phyloP scores from a whole-genome alignment of 2,329 filamentous ascomycete species.

The Akanthomyces lecanii region DNA sequence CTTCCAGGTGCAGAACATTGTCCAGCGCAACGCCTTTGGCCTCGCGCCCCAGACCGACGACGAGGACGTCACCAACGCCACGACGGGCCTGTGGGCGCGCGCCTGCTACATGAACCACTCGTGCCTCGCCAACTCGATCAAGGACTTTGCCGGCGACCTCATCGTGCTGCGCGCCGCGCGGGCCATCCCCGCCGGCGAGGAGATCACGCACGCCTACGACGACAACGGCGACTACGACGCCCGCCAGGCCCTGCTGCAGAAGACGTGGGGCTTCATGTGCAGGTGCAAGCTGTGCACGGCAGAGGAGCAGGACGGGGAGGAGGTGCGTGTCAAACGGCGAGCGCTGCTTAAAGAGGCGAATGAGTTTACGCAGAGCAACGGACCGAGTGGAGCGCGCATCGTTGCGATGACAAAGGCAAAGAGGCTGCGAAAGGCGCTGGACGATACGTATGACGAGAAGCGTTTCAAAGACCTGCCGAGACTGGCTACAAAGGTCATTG shows the following conservation, averaged over 20 bases:
- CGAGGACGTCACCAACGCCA: conserved; percentile 29
- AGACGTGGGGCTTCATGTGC: conserved; percentile 37
- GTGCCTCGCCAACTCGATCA: conserved; percentile 33
- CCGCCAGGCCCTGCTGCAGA: conserved; percentile 21
- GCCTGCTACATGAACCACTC: conserved; percentile 42
- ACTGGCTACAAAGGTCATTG: conserved; percentile 21
- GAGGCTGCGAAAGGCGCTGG: conserved; percentile 23
- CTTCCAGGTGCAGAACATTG: conserved; percentile 31
- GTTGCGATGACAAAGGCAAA: conserved; percentile 24
- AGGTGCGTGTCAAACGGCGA: conserved; percentile 20
- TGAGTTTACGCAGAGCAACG: conserved; percentile 20
- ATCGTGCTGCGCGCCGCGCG: conserved; percentile 35
- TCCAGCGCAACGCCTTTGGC: conserved; percentile 33
- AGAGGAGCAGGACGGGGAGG: conserved; percentile 25
- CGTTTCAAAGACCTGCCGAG: conserved; percentile 26
- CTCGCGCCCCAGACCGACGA: conserved; percentile 26
- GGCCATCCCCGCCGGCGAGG: conserved; percentile 30
- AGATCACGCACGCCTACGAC: conserved; percentile 32
- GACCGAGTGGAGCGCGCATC: conserved; percentile 18
- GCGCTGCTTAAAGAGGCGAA: conserved; percentile 22
- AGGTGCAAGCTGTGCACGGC: conserved; percentile 32
- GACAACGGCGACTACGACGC: conserved; percentile 25
- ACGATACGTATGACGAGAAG: conserved; percentile 27
- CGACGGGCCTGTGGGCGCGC: conserved; percentile 36
- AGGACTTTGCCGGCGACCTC: conserved; percentile 37